phyloP scores from a whole-genome alignment of 352 stramenopile genomes.

The Phytophthora megakarya region DNA sequence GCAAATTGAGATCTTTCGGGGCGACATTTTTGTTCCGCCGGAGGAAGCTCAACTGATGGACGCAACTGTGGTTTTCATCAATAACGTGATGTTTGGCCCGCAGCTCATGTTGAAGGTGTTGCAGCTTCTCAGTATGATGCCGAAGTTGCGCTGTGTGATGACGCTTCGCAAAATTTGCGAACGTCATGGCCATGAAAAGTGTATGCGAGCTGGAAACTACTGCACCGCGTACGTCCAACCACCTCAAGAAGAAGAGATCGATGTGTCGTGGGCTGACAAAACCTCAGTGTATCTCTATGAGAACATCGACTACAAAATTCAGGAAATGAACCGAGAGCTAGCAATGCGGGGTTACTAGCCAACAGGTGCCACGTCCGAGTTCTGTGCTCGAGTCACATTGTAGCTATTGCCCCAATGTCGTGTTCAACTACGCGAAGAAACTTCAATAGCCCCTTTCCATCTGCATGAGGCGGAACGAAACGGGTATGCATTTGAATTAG shows the following conservation, averaged over 20 bases:
- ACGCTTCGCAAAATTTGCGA: constrained; percentile 84
- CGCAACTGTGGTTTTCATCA: constrained; percentile 87
- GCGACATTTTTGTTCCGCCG: constrained; percentile 72
- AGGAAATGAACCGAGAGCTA: constrained; percentile 44
- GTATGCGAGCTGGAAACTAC: constrained; percentile 50
- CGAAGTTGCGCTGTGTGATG: constrained; percentile 67
- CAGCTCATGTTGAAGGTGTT: constrained; percentile 79
- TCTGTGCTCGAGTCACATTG: no score
- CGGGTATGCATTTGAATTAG: no score
- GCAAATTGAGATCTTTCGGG: constrained; percentile 65
- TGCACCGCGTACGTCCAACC: constrained; percentile 79
- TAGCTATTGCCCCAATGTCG: no score
- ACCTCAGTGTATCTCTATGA: constrained; percentile 80
- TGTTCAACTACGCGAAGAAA: no score
- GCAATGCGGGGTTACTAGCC: constrained; percentile 1
- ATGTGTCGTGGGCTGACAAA: constrained; percentile 83
- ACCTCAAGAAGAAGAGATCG: constrained; percentile 66
- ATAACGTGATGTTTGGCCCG: constrained; percentile 83
- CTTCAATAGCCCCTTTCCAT: no score
- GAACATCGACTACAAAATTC: constrained; percentile 50
- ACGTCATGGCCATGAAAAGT: constrained; percentile 72
- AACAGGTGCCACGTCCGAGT: no score
- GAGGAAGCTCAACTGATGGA: constrained; percentile 61
- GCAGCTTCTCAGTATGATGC: constrained; percentile 63
- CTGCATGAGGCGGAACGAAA: no score